Evolutionary conservation across 768 basidiomycete genomes (phyloP), one percentile per base, ranked within the genome.

Genomic region (Melanogaster broomeanus): DNA sequence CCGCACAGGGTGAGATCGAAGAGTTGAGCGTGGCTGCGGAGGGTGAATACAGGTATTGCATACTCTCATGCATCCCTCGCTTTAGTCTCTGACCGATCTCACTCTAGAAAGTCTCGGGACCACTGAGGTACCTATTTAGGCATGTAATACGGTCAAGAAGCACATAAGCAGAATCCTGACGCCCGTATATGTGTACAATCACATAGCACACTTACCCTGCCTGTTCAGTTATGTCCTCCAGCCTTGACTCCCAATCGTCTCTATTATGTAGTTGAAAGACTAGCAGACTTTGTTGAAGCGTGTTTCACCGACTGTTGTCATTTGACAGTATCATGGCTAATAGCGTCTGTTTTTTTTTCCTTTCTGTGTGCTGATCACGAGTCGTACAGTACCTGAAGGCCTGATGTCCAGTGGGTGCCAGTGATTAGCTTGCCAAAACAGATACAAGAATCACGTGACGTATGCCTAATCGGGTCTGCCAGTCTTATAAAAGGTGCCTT

Each of bases 21-120:
- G 94, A 98, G 60, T 79, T 96, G 58, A 87, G 85, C 52, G 88
- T 94, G 30, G 91, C 92, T 41, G 93, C 95, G 0, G 95, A 98
- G 71, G 92, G 91, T 51, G 92, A 95, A 67, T 98, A 96, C 77
- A 88, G 95, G 87, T 92, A 56, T 57, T 58, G 38, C 11, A 7
- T 12, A 12, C 10, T 25, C 42, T 10, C 19, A 31, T 30, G 6
- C 34, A 12, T 25, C 15, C 22, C 25, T n/a, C 8, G 41, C 27
- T 22, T 54, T 8, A 2, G 8, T 21, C 34, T 43, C 53, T 56
- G 45, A 66, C 45, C 30, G 35, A 11, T 24, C 1, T 8, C 6
- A 39, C 45, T 15, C 42, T 30, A 92, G 90, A 73, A 92, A 92
- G 83, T 87, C 90, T 69, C 85, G 90, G 74, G 90, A 93, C 75